Evolutionary conservation across 345 rosid species (phyloP).

Genomic region (Zanthoxylum bungeanum): DNA sequence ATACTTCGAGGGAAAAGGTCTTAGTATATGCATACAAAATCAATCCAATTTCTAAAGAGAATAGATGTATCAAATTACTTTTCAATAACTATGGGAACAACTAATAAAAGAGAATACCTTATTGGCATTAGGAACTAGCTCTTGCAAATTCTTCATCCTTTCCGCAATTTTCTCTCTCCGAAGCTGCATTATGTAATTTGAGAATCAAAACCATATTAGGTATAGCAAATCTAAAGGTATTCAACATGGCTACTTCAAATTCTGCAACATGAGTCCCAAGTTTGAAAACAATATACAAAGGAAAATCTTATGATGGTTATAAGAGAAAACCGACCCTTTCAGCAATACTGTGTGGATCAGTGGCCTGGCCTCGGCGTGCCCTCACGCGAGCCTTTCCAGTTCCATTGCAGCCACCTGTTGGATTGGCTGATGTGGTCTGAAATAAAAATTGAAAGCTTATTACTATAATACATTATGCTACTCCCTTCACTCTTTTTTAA

Average conservation of each 20-base stretch:
- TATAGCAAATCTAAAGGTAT: neutral
- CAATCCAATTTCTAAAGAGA: neutral
- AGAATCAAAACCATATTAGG: neutral
- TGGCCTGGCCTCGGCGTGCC: conserved; percentile 74
- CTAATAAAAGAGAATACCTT: conserved; percentile 32
- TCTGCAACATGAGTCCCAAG: neutral
- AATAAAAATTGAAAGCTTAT: conserved; percentile 4
- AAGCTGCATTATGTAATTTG: conserved; percentile 28
- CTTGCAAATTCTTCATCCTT: conserved; percentile 62
- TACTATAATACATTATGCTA: neutral
- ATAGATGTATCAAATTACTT: neutral
- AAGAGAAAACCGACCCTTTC: conserved; percentile 40
- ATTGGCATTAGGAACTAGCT: conserved; percentile 57
- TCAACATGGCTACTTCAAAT: neutral
- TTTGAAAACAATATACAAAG: neutral
- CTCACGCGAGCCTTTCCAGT: conserved; percentile 45
- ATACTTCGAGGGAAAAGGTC: neutral
- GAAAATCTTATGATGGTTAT: neutral
- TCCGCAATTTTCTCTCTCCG: conserved; percentile 68
- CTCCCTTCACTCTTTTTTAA: conserved; percentile 5
- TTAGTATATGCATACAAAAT: neutral
- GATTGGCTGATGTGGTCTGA: conserved; percentile 30
- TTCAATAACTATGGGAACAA: neutral
- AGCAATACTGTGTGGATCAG: conserved; percentile 70
- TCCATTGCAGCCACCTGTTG: conserved; percentile 22